Evolutionary conservation across 441 rosid genomes (phyloP), one percentile per base, ranked within the genome.

Genomic region (Populus hybrid): DNA sequence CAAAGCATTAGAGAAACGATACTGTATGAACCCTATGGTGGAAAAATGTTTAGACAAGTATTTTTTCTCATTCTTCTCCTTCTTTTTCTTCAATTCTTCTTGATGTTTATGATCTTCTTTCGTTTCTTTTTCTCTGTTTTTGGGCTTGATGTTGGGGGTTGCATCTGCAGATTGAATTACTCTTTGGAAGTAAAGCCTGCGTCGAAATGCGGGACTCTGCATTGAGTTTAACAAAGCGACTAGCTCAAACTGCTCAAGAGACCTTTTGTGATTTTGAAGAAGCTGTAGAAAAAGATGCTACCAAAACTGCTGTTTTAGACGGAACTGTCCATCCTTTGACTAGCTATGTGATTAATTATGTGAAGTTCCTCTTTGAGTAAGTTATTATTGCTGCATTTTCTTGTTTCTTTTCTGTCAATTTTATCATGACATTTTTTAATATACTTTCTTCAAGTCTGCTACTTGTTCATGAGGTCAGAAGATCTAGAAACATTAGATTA

Each of bases 321-420:
- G 98, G 99, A 88, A 94, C 99, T 1, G 97, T 95, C 61, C 98
- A 92, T 85, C 99, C 99, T 36, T 87, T 94, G 81, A 95, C 98
- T 32, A 95, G 98, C 92, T 95, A 95, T 67, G 97, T 95, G 74
- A 95, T 95, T 77, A 92, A 95, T 78, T 94, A 95, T 21, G 97
- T 94, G 75, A 95, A 95, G 85, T 94, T 95, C 81, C 88, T 95
- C 28, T 95, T 92, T 9, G 99, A 95, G 97, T 94, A 84, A 87
- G 98, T 84, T 71, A 10, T 67, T 8, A 72, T 73, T 69, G 70
- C 69, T 67, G 6, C 26, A 16, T 75, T 81, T 30, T 30, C 28
- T 67, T 19, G 64, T 40, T 70, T 71, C 12, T 67, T 73, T 67
- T 21, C 71, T 67, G 11, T 70, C 28, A 71, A 9, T 69, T 42